These are phyloP conservation scores for Millerozyma acaciae DNA, from an alignment of 805 yeast species.

Conservation along the genomic window DNA sequence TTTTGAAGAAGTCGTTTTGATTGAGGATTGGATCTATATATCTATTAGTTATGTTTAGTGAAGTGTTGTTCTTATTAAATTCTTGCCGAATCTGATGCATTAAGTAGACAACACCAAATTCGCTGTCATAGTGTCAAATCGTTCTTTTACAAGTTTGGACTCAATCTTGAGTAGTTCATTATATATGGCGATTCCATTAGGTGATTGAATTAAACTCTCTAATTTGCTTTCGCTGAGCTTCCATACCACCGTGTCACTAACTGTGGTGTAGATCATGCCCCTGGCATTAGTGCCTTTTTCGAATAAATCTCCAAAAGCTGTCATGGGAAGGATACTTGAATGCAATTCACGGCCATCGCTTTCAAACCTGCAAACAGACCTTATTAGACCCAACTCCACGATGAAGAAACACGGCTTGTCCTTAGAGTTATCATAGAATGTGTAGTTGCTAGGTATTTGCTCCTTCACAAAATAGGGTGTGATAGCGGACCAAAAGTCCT, in stretches of 20 bases:
- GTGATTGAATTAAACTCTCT: constrained; percentile 40
- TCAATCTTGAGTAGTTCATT: constrained; percentile 63
- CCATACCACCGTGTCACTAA: constrained; percentile 68
- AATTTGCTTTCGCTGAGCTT: constrained; percentile 48
- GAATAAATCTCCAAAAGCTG: constrained; percentile 64
- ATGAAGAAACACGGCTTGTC: constrained; percentile 52
- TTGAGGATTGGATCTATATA: no score
- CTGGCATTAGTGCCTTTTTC: constrained; percentile 36
- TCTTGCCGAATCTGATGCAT: no score
- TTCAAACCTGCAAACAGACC: constrained; percentile 36
- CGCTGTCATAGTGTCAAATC: constrained; percentile 74
- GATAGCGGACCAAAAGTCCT: constrained; percentile 59
- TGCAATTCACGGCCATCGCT: constrained; percentile 33
- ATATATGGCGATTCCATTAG: constrained; percentile 48
- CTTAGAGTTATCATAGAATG: constrained; percentile 43
- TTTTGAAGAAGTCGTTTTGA: no score
- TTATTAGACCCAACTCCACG: constrained; percentile 46
- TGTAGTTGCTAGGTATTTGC: constrained; percentile 41
- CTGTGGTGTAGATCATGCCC: constrained; percentile 49
- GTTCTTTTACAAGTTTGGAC: constrained; percentile 58
- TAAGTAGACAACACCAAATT: constrained; percentile 64
- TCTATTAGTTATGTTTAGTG: no score
- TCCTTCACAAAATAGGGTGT: constrained; percentile 52
- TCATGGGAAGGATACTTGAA: constrained; percentile 59
- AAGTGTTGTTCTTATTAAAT: no score